phyloP scores from a whole-genome alignment of 2,329 filamentous ascomycete genomes.

The Colletotrichum australisinense region DNA sequence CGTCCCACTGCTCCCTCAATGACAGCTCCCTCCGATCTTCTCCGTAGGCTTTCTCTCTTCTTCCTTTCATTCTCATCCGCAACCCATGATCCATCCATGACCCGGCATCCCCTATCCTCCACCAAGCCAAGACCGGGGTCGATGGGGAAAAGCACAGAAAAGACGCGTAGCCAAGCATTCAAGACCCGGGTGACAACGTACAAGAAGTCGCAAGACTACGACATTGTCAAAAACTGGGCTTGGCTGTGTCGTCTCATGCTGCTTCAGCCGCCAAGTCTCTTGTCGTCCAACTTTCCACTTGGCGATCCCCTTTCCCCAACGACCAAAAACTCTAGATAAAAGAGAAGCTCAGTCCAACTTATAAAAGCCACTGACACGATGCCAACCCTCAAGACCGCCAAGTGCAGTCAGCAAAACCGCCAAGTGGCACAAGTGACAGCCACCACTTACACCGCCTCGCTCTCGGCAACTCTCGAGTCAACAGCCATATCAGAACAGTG shows the following conservation, averaged over 20 bases:
- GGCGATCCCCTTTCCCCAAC: too few relatives aligned
- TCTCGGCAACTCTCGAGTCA: not conserved
- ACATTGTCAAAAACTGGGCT: conserved; percentile 12
- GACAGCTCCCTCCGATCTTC: not conserved
- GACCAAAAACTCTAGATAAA: not conserved
- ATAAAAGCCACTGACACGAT: not conserved
- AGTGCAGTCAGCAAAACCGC: not conserved
- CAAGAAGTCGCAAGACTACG: not conserved
- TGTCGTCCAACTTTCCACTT: conserved; percentile 2
- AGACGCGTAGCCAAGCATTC: not conserved
- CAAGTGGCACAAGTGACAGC: not conserved
- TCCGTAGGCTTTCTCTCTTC: not conserved
- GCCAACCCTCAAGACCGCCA: not conserved
- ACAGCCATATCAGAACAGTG: not conserved
- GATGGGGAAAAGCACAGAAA: not conserved
- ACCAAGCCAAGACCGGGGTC: conserved; percentile 15
- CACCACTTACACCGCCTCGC: not conserved
- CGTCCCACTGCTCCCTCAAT: not conserved
- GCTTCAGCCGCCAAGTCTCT: conserved; percentile 10
- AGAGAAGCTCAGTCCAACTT: not conserved
- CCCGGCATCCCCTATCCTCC: not conserved
- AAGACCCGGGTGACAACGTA: not conserved
- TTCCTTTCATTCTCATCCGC: too few relatives aligned
- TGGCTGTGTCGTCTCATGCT: conserved; percentile 21
- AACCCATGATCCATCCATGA: too few relatives aligned